Percentiles rank a stretch among this genome's conserved stretches.
Conservation (phyloP, 2,329 filamentous ascomycete genomes). For the Trichophyton schoenleinii region DNA sequence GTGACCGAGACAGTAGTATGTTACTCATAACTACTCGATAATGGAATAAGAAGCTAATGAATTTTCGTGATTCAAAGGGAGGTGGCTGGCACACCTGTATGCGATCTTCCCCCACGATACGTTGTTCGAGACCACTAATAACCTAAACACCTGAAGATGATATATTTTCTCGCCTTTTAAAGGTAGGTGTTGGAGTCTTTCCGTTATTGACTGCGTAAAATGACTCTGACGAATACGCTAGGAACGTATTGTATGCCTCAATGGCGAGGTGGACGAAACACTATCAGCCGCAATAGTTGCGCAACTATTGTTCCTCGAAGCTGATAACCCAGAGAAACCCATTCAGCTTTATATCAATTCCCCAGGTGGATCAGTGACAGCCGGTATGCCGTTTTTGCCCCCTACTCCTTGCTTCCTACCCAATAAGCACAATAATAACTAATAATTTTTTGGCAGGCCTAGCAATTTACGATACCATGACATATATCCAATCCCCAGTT, state of each 20-base stretch:
- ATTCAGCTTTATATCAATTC: constrained; percentile 98
- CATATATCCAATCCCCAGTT: constrained; percentile 84
- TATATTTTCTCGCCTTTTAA: constrained; percentile 68
- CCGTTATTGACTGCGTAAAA: constrained; percentile 4
- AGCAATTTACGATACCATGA: constrained; percentile 98
- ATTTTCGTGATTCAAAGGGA: constrained; percentile 37
- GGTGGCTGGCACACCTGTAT: constrained; percentile 67
- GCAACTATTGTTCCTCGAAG: constrained; percentile 94
- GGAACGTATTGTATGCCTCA: constrained; percentile 91
- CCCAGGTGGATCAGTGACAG: constrained; percentile 82
- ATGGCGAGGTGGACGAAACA: constrained; percentile 79
- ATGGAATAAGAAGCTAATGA: not conserved
- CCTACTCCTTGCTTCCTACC: not conserved
- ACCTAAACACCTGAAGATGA: constrained; percentile 45
- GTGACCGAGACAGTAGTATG: constrained; percentile 44
- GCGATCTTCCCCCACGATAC: constrained; percentile 22
- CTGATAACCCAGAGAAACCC: constrained; percentile 84
- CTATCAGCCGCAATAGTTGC: constrained; percentile 90
- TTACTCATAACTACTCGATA: constrained; percentile 19
- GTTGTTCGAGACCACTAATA: constrained; percentile 16
- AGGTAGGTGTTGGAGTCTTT: constrained; percentile 37
- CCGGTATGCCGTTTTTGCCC: constrained; percentile 36
- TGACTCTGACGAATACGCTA: constrained; percentile 21
- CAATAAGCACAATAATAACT: not conserved
- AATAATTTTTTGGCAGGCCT: constrained; percentile 26